Base-by-base conservation (phyloP, 805 yeast species). In the Saturnispora saitoi region DNA sequence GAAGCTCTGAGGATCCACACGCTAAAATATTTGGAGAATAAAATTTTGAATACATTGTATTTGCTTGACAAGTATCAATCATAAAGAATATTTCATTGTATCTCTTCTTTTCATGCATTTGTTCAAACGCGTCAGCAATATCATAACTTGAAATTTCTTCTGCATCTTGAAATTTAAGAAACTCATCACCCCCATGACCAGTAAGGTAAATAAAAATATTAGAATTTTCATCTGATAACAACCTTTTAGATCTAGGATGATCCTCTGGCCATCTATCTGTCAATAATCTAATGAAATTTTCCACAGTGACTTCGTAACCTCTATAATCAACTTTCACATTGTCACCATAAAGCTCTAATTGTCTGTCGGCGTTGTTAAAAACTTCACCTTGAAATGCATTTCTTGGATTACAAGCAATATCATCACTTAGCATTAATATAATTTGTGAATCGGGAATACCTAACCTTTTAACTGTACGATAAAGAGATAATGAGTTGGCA, bases 31-130 rank as follows among this genome's bases (percentile, higher is more conserved):
- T 89, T 31, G 99, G 98, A 9, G 96, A 84, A 63, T 88, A 89
- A 61, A 91, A 81, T 60, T 84, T 78, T 49, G 95, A 83, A 68
- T 85, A 93, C 99, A 93, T 91, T 14, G 99, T 88, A 67, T 91
- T 93, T 24, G 99, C 99, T 70, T 93, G 99, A 62, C 99, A 93
- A 0, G 99, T 93, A 65, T 93, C 99, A 54, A 93, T 85, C 98
- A 93, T 93, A 68, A 93, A 93, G 61, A 93, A 80, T 31, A 93
- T 86, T 70, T 93, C 98, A 58, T 90, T 89, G 70, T 93, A 93
- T 48, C 99, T 75, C 57, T 86, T 85, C 77, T 90, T 90, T 63
- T 91, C 96, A 69, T 87, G 80, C 99, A 93, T 93, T 64, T 93
- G 97, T 46, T 80, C 95, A 68, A 93, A 87, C 2, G 98, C 98